Base-by-base conservation (phyloP, 768 basidiomycete species). In the Psilocybe cubensis region DNA sequence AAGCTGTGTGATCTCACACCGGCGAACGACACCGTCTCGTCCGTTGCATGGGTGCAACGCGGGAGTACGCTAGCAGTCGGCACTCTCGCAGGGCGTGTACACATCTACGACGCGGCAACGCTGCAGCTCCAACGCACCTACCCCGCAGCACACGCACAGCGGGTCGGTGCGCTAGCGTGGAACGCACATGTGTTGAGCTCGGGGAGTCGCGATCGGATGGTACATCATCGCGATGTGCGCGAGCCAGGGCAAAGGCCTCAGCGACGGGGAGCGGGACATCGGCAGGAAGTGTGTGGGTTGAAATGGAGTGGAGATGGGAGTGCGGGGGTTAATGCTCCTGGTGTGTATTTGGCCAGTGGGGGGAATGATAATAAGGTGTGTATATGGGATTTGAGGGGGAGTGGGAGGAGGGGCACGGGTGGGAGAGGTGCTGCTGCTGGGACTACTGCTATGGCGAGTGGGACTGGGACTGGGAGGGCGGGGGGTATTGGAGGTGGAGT, bases 291-390 rank as follows among this genome's bases (percentile, higher is more conserved):
- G 1, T 99, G 96, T 69, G 96, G 96, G 3, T 74, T 99, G 42
- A 89, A 92, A 56, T 99, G 96, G 96, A 94, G 89, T 66, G 78
- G 81, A 7, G 77, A 79, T 24, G 73, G 67, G 1, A 79, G 81
- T 11, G 78, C 72, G 0, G 68, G 62, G 0, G 66, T 70, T n/a
- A n/a, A n/a, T n/a, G n/a, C n/a, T n/a, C n/a, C n/a, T n/a, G n/a
- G n/a, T 0, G 87, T 87, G 7, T 80, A 80, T 27, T 82, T 99
- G 3, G 96, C 96, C 3, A 94, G 91, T 62, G 96, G 96, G 2
- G 96, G 96, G 0, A 99, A 99, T 70, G 96, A 99, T 74, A 99
- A 99, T 75, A 98, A 98, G 76, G 92, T 99, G 17, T 94, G 93
- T 65, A 94, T 99, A 52, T 99, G 96, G 93, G 95, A 98, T 68